phyloP scores from a whole-genome alignment of 2,329 filamentous ascomycete species.

The Daldinia sp. region DNA sequence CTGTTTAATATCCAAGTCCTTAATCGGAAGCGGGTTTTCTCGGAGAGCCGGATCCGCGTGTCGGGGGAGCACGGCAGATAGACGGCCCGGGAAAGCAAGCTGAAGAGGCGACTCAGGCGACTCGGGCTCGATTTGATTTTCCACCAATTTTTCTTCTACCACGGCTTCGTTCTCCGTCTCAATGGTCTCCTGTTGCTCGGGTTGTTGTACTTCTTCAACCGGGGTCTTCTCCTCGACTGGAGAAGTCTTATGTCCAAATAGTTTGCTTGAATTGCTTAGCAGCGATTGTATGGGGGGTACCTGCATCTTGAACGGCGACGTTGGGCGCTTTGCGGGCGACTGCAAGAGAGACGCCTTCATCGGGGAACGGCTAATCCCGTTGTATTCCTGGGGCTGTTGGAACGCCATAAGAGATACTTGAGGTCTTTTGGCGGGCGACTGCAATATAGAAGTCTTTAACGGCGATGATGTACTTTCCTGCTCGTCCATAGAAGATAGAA shows the following conservation, averaged over 20 bases:
- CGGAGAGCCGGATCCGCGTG: slow-evolving; percentile 52
- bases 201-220: slow-evolving; percentile 17
- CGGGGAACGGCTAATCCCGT: slow-evolving; percentile 47
- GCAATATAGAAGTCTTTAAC: slow-evolving; percentile 58
- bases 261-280: slow-evolving; percentile 21
- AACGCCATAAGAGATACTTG: slow-evolving; percentile 40
- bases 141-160: slow-evolving; percentile 22
- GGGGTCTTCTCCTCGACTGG: slow-evolving; percentile 28
- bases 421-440: slow-evolving; percentile 62
- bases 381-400: slow-evolving; percentile 41
- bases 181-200: slow-evolving; percentile 14
- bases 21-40: slow-evolving; percentile 43
- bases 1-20: slow-evolving; percentile 11
- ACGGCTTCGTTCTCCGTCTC: slow-evolving; percentile 22
- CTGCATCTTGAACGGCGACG: slow-evolving; percentile 41
- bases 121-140: slow-evolving; percentile 46
- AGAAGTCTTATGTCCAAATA: slow-evolving; percentile 29
- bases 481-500: slow-evolving; percentile 42
- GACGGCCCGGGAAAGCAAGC: slow-evolving; percentile 55
- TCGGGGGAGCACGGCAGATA: slow-evolving; percentile 56
- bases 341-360: slow-evolving; percentile 47
- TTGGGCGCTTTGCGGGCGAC: slow-evolving; percentile 46
- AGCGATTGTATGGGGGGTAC: slow-evolving; percentile 23
- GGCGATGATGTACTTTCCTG: slow-evolving; percentile 51
- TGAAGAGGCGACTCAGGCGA: slow-evolving; percentile 49